Percentiles rank a stretch among this genome's conserved stretches.
Evolutionary conservation across 2,329 filamentous ascomycete species (phyloP).

Genomic region (Monosporascus sp.): DNA sequence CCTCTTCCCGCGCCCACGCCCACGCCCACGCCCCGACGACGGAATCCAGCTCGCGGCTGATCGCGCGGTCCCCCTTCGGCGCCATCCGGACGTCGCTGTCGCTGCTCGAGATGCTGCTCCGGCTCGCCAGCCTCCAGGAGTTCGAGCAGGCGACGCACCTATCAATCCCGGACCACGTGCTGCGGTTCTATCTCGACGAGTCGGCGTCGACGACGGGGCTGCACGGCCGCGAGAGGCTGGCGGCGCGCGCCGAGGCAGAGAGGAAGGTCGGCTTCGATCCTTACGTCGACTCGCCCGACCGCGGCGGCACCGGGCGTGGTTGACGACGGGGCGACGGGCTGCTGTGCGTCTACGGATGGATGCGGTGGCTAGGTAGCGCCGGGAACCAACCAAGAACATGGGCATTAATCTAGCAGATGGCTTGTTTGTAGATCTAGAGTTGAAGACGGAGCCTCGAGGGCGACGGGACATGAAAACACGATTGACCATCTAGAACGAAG

Average conservation of each 20-base stretch:
- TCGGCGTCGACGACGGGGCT: slow-evolving; percentile 46
- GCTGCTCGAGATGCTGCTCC: slow-evolving; percentile 81
- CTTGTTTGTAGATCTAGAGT: not conserved
- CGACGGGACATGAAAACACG: not conserved
- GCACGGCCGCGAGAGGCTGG: slow-evolving; percentile 38
- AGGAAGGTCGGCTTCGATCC: slow-evolving; percentile 51
- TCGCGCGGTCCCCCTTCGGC: slow-evolving; percentile 42
- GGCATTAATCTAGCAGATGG: not conserved
- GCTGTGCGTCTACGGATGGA: too few species aligned
- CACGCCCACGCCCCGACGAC: not conserved
- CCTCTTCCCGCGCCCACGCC: slow-evolving; percentile 1
- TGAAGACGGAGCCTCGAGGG: not conserved
- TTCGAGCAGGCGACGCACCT: slow-evolving; percentile 87
- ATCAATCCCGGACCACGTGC: slow-evolving; percentile 81
- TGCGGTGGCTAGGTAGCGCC: too few species aligned
- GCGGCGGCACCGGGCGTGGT: not conserved
- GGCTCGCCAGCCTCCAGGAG: slow-evolving; percentile 81
- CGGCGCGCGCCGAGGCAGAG: slow-evolving; percentile 40
- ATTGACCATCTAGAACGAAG: not conserved
- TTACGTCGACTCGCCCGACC: slow-evolving; percentile 36
- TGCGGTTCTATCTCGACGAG: slow-evolving; percentile 77
- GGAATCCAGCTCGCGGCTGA: slow-evolving; percentile 20
- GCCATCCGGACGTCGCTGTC: slow-evolving; percentile 57
- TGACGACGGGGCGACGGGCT: not conserved
- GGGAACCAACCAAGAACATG: too few species aligned